Percentiles rank a stretch among this genome's conserved stretches.
Conservation (phyloP, 2,329 filamentous ascomycete genomes). For the Cadophora sp. region DNA sequence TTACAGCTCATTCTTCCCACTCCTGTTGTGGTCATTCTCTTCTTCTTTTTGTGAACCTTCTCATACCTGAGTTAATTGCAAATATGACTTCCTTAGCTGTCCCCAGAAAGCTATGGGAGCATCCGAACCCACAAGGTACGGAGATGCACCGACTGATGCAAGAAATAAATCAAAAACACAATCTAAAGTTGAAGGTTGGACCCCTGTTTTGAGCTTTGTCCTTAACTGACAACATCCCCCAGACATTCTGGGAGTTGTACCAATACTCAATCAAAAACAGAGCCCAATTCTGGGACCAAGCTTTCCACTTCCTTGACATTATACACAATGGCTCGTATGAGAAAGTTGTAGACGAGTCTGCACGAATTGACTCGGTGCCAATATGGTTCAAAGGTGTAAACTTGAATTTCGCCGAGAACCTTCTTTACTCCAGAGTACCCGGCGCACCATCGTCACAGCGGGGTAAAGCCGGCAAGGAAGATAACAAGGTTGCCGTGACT, state of each 20-base stretch:
- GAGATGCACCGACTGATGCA: constrained; percentile 73
- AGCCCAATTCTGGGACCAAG: constrained; percentile 68
- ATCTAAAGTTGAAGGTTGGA: constrained; percentile 62
- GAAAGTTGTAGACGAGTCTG: constrained; percentile 70
- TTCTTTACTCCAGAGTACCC: constrained; percentile 65
- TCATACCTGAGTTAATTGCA: neutral
- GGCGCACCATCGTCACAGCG: constrained; percentile 52
- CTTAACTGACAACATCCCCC: constrained; percentile 6
- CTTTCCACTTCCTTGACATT: constrained; percentile 65
- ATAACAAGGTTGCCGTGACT: constrained; percentile 72
- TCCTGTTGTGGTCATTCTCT: neutral
- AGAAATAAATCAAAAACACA: constrained; percentile 63
- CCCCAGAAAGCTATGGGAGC: constrained; percentile 73
- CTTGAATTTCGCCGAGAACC: constrained; percentile 82
- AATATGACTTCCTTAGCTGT: constrained; percentile 39
- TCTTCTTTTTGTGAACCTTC: neutral
- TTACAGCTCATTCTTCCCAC: neutral
- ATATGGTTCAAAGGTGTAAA: constrained; percentile 78
- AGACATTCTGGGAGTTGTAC: constrained; percentile 75
- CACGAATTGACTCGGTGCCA: constrained; percentile 74
- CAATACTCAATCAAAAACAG: constrained; percentile 69
- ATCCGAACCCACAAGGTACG: constrained; percentile 65
- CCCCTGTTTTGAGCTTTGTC: neutral
- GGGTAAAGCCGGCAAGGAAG: constrained; percentile 69
- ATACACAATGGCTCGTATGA: constrained; percentile 68